Base-by-base conservation (phyloP, 2,329 filamentous ascomycete genomes). In the Aspergillus puulaauensis region DNA sequence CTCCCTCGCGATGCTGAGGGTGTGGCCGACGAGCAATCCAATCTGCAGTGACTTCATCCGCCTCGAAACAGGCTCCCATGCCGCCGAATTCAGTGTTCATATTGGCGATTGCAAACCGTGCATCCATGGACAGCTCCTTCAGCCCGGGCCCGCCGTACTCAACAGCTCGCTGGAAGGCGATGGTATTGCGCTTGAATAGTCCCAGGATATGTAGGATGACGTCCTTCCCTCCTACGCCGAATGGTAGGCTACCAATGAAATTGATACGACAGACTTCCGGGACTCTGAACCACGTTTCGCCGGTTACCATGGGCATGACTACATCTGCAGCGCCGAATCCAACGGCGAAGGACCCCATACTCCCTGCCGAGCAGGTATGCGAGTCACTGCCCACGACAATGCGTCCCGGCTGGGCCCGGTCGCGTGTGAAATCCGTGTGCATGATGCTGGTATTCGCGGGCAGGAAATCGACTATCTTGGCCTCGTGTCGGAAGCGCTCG, bases 301-400 rank as follows among this genome's bases (percentile, higher is more conserved):
- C 49, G 3, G 49, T 52, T 4, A 24, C 49, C 35, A 52, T 21
- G 21, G 49, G 17, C 17, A 24, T 24, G 3, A 52, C 21, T 14
- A 52, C 49, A 33, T 52, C 49, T n/a, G 49, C 49, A 6, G 49
- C 49, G 19, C 49, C 49, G 11, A 52, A 24, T 1, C 49, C 49
- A 24, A 52, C 31, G 2, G 49, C 49, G 9, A 52, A 24, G 15
- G 49, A 24, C 3, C 49, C 21, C 19, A 52, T 24, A 0, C 19
- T 17, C 9, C 49, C 49, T 8, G 37, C 49, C 1, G 49, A 52
- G 21, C 49, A 52, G 1, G 49, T 41, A 52, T 52, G 49, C 5
- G 49, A 52, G 23, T 52, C 49, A 3, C 17, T 27, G 15, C 49
- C 49, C 23, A 52, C 24, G 8, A 52, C 37, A 11, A 52, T 23